These are phyloP conservation scores for Thraustochytrium sp. DNA, from an alignment of 352 stramenopile species.

Conservation along the genomic window DNA sequence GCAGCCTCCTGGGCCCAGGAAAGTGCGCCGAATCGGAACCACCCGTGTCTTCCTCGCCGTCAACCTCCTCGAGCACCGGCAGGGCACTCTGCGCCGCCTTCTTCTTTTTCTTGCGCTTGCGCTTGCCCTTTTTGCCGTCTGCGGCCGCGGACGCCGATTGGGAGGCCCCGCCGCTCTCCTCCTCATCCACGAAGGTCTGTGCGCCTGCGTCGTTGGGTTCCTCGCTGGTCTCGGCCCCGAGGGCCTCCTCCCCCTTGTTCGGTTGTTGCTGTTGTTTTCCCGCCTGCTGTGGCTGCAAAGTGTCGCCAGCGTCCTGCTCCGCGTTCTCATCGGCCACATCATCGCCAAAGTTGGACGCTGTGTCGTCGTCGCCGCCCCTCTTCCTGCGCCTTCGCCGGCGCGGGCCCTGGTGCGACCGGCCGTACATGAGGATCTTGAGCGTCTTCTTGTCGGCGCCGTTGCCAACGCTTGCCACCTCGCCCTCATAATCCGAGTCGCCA, in stretches of 20 bases:
- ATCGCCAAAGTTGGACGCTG: not conserved
- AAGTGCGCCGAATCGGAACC: not conserved
- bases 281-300: not conserved
- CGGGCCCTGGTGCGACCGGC: constrained; percentile 24
- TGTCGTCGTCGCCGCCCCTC: not conserved
- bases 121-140: not conserved
- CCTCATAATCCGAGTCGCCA: not conserved
- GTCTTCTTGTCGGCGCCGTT: constrained; percentile 28
- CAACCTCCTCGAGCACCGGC: not conserved
- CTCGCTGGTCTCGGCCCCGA: too few species aligned
- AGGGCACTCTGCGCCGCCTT: not conserved
- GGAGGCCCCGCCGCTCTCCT: not conserved
- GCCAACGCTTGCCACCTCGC: not conserved
- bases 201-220: not conserved
- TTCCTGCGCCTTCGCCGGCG: constrained; percentile 13
- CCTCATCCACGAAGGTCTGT: not conserved
- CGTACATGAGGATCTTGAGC: constrained; percentile 32
- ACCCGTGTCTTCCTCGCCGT: not conserved
- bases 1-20: not conserved
- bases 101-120: not conserved
- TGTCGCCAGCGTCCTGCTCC: not conserved
- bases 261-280: not conserved
- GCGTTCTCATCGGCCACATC: not conserved
- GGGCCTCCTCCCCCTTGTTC: too few species aligned
- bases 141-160: not conserved